A percentile compares a stretch with the other conserved stretches of the same genome.
phyloP scores from a whole-genome alignment of 2,329 filamentous ascomycete genomes.

The Fusarium sp. region DNA sequence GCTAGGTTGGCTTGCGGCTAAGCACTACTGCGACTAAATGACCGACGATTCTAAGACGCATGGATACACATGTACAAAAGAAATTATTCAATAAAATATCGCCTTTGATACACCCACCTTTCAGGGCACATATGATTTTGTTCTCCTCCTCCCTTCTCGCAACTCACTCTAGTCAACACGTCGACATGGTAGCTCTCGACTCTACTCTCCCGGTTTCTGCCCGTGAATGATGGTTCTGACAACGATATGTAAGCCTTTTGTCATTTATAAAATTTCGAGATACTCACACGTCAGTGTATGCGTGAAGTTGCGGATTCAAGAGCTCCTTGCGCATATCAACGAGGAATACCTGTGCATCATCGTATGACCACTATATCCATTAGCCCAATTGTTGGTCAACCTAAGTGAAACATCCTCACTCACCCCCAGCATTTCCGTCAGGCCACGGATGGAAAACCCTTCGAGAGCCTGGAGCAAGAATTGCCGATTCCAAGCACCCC shows the following conservation, averaged over 20 bases:
- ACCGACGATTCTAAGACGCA: too few relatives aligned
- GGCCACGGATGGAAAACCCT: constrained; percentile 30
- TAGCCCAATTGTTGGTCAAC: not conserved
- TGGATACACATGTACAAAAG: too few relatives aligned
- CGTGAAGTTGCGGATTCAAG: constrained; percentile 15
- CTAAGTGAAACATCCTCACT: not conserved
- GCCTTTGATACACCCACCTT: too few relatives aligned
- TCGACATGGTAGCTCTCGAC: too few relatives aligned
- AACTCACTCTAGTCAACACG: too few relatives aligned
- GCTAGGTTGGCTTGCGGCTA: too few relatives aligned
- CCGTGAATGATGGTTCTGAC: constrained; percentile 19
- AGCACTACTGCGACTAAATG: too few relatives aligned
- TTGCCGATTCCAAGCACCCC: constrained; percentile 37
- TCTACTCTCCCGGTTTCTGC: constrained; percentile 14
- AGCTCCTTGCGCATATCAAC: constrained; percentile 25
- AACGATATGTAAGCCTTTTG: too few relatives aligned
- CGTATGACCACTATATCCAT: constrained; percentile 18
- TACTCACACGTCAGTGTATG: constrained; percentile 17
- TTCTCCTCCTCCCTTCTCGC: too few relatives aligned
- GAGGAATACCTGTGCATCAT: constrained; percentile 18
- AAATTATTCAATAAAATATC: too few relatives aligned
- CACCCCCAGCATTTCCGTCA: constrained; percentile 26
- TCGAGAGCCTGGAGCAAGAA: constrained; percentile 27
- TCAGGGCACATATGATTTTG: too few relatives aligned
- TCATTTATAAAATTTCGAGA: rapidly evolving